Evolutionary conservation across 768 basidiomycete species (phyloP).

Genomic region (Megacollybia marginata): DNA sequence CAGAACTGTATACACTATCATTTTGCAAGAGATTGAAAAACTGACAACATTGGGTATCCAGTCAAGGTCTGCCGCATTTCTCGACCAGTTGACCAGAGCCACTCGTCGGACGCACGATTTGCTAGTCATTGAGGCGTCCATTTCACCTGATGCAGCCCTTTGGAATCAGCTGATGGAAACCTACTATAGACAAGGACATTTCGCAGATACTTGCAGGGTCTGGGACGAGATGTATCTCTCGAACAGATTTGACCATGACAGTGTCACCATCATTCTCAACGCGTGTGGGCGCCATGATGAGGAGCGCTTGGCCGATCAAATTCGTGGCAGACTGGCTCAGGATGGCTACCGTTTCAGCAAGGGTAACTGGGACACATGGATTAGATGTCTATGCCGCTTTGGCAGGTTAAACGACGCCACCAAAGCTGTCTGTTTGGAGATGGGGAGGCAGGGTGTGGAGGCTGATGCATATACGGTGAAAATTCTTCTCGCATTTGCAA

Average conservation of each 20-base stretch:
- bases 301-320: slow-evolving; percentile 40
- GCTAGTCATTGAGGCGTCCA: slow-evolving; percentile 70
- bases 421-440: slow-evolving; percentile 54
- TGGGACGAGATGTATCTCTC: slow-evolving; percentile 71
- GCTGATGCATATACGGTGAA: slow-evolving; percentile 46
- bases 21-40: slow-evolving; percentile 49
- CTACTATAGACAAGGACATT: slow-evolving; percentile 73
- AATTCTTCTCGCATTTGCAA: background rate
- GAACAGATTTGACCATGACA: slow-evolving; percentile 50
- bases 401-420: slow-evolving; percentile 61
- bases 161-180: slow-evolving; percentile 88
- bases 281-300: slow-evolving; percentile 65
- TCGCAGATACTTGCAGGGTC: slow-evolving; percentile 62
- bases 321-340: slow-evolving; percentile 44
- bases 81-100: slow-evolving; percentile 32
- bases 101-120: slow-evolving; percentile 65
- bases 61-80: slow-evolving; percentile 4
- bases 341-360: slow-evolving; percentile 47
- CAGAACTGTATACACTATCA: slow-evolving; percentile 55
- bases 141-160: slow-evolving; percentile 61
- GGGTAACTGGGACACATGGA: slow-evolving; percentile 73
- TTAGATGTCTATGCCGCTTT: slow-evolving; percentile 81
- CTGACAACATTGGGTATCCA: slow-evolving; percentile 22
- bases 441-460: slow-evolving; percentile 42
- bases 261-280: slow-evolving; percentile 80